Conservation (phyloP, 805 yeast species). For the Teunomyces funiuensis region DNA sequence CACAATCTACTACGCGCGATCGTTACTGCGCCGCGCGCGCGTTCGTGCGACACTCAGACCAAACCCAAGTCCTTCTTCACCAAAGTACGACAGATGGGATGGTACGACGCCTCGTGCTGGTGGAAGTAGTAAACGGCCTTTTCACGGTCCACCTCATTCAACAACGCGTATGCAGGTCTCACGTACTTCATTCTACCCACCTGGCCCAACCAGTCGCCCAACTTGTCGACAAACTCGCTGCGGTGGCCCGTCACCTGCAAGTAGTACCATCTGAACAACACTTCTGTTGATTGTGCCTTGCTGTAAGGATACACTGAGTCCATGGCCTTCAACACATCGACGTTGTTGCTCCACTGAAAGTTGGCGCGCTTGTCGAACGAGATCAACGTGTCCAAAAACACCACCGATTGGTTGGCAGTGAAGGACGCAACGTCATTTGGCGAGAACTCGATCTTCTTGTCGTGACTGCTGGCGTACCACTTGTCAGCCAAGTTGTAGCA, state of each 20-base stretch:
- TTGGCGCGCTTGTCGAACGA: conserved; percentile 44
- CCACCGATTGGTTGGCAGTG: conserved; percentile 74
- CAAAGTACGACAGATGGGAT: conserved; percentile 46
- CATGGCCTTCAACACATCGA: conserved; percentile 30
- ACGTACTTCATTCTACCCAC: conserved; percentile 39
- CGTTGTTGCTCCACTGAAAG: conserved; percentile 39
- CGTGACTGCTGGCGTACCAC: conserved; percentile 48
- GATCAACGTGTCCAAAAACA: conserved; percentile 70
- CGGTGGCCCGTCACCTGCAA: conserved; percentile 60
- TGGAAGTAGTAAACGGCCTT: conserved; percentile 28
- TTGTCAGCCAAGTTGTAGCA: conserved; percentile 63
- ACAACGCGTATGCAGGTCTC: conserved; percentile 31
- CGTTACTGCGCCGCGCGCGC: too few relatives aligned
- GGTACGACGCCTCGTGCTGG: conserved; percentile 22
- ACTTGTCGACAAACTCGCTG: conserved; percentile 42
- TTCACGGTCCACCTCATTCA: conserved; percentile 23
- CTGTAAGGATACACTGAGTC: conserved; percentile 42
- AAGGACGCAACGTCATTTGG: conserved; percentile 54
- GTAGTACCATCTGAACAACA: conserved; percentile 73
- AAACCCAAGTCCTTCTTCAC: conserved; percentile 78
- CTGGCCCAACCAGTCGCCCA: conserved; percentile 54
- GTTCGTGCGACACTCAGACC: not conserved
- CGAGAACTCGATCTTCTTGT: conserved; percentile 35
- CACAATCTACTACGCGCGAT: too few relatives aligned
- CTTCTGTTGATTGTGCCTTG: conserved; percentile 72